Evolutionary conservation across 768 basidiomycete genomes (phyloP).

Genomic region (Gymnopilus dilepis): DNA sequence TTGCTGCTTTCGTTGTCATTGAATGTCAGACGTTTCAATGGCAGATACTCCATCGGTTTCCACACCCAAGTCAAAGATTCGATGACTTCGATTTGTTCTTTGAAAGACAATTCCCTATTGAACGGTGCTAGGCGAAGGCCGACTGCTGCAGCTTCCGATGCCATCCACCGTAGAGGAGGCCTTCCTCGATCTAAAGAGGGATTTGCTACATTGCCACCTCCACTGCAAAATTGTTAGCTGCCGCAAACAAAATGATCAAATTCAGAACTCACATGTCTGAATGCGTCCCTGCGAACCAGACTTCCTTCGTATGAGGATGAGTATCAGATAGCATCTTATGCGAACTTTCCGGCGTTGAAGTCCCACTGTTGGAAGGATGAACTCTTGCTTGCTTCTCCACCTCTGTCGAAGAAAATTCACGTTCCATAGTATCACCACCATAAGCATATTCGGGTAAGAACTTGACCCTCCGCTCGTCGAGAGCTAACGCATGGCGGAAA

Average conservation of each 20-base stretch:
- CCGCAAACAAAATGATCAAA: background rate
- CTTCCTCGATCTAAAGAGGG: background rate
- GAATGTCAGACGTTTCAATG: background rate
- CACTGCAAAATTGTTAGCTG: background rate
- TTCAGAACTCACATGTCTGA: background rate
- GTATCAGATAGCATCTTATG: background rate
- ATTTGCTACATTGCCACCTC: background rate
- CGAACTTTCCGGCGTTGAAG: too few relatives aligned
- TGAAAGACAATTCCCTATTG: background rate
- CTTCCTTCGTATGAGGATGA: background rate
- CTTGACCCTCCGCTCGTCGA: conserved; percentile 53
- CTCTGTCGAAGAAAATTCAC: too few relatives aligned
- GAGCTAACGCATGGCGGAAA: conserved; percentile 52
- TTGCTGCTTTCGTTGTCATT: background rate
- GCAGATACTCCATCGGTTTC: background rate
- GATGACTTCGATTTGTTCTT: background rate
- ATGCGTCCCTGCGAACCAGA: background rate
- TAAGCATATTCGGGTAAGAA: conserved; percentile 50
- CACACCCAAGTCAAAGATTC: background rate
- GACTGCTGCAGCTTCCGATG: background rate
- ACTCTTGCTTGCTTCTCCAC: too few relatives aligned
- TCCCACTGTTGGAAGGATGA: too few relatives aligned
- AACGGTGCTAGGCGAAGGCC: background rate
- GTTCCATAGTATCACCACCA: background rate
- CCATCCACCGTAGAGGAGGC: background rate